A percentile compares a stretch with the other conserved stretches of the same genome.
Evolutionary conservation across 2,329 filamentous ascomycete species (phyloP).

Genomic region (Drechslerella stenobrocha): DNA sequence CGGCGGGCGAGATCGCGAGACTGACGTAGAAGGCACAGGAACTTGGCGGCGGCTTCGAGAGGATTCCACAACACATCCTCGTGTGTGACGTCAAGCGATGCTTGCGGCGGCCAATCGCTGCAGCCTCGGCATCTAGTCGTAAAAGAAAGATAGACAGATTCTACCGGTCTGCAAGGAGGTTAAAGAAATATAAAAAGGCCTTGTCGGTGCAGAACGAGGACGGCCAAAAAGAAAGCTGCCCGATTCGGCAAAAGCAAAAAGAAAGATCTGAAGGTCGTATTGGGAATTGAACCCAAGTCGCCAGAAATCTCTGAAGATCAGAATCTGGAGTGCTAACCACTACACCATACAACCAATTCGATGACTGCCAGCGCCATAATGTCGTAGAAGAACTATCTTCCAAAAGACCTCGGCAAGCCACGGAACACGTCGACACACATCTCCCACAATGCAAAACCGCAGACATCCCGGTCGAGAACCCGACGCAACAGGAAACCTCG

Average conservation of each 20-base stretch:
- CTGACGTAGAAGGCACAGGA: constrained; percentile 45
- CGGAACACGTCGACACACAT: too few species aligned
- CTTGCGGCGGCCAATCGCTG: too few species aligned
- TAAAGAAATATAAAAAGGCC: background rate
- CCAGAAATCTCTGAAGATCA: constrained; percentile 43
- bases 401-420: too few species aligned
- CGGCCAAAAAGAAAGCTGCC: constrained; percentile 2
- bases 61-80: constrained; percentile 40
- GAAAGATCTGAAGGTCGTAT: constrained; percentile 41
- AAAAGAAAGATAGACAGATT: background rate
- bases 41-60: constrained; percentile 39
- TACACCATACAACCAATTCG: constrained; percentile 46
- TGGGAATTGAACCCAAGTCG: constrained; percentile 49
- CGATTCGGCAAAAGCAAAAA: constrained; percentile 19
- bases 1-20: constrained; percentile 29
- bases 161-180: background rate
- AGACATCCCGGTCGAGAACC: too few species aligned
- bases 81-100: constrained; percentile 34
- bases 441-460: too few species aligned
- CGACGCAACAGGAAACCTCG: too few species aligned
- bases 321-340: constrained; percentile 49
- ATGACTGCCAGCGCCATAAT: background rate
- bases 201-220: background rate
- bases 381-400: background rate
- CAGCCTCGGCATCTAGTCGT: too few species aligned